Conservation (phyloP, 768 basidiomycete species). For the Antrodiella citrinella region DNA sequence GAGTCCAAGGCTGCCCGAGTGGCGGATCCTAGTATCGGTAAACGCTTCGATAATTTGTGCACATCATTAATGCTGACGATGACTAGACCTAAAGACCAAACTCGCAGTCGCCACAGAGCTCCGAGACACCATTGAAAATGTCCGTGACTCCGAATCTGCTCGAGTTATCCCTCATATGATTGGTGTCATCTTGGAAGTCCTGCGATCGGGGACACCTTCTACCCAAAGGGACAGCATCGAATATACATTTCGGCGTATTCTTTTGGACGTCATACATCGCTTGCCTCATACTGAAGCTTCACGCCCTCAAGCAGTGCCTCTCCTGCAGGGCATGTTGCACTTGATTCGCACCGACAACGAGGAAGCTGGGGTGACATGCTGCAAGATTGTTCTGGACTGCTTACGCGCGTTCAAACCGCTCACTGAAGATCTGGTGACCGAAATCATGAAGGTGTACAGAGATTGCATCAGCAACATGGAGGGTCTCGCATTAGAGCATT, state of each 20-base stretch:
- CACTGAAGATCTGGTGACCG: slow-evolving; percentile 64
- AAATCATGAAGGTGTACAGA: slow-evolving; percentile 76
- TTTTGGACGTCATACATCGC: slow-evolving; percentile 86
- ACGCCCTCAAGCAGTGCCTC: slow-evolving; percentile 51
- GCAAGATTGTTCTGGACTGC: slow-evolving; percentile 89
- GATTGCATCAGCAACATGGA: slow-evolving; percentile 72
- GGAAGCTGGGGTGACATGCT: slow-evolving; percentile 84
- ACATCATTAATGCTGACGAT: background rate
- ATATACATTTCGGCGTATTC: slow-evolving; percentile 77
- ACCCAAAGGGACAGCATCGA: slow-evolving; percentile 61
- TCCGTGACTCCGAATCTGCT: slow-evolving; percentile 64
- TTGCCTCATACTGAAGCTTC: slow-evolving; percentile 78
- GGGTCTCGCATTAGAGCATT: slow-evolving; percentile 61
- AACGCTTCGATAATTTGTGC: background rate
- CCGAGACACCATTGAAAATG: slow-evolving; percentile 73
- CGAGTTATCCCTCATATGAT: slow-evolving; percentile 67
- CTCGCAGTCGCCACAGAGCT: slow-evolving; percentile 67
- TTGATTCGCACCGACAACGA: slow-evolving; percentile 88
- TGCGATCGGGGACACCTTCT: slow-evolving; percentile 60
- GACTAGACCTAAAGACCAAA: slow-evolving; percentile 62
- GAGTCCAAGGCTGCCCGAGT: slow-evolving; percentile 66
- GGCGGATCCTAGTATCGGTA: slow-evolving; percentile 69
- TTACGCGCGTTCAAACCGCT: slow-evolving; percentile 68
- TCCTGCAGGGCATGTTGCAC: slow-evolving; percentile 78
- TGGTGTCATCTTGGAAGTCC: slow-evolving; percentile 62